A percentile compares a stretch with the other conserved stretches of the same genome.
These are phyloP conservation scores for Thelonectria blattea DNA, from an alignment of 2,329 filamentous ascomycete species.

Conservation along the genomic window DNA sequence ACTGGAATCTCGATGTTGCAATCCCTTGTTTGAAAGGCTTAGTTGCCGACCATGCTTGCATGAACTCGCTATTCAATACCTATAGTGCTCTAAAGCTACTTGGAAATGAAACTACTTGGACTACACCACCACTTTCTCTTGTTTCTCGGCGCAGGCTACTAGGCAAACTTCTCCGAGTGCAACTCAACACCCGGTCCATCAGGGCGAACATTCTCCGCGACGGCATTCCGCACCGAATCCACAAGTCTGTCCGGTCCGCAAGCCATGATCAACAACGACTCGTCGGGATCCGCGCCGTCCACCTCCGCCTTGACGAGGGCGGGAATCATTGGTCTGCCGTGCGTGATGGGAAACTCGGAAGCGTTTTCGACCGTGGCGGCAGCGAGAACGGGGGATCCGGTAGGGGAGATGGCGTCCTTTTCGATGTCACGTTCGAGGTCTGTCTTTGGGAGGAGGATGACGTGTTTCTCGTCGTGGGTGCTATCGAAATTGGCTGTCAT, in stretches of 20 bases:
- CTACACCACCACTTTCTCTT: background rate
- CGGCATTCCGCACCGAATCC: conserved; percentile 49
- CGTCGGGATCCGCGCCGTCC: conserved; percentile 32
- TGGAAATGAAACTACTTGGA: background rate
- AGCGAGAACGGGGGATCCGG: conserved; percentile 13
- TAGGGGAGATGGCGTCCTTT: conserved; percentile 11
- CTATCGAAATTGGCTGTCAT: conserved; percentile 21
- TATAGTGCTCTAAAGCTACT: background rate
- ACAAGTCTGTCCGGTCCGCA: conserved; percentile 55
- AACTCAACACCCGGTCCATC: conserved; percentile 54
- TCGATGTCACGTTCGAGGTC: conserved; percentile 26
- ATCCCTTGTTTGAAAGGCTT: background rate
- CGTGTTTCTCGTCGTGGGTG: conserved; percentile 3
- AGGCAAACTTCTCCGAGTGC: conserved; percentile 56
- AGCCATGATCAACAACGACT: conserved; percentile 50
- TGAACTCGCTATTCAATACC: background rate
- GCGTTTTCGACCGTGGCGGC: background rate
- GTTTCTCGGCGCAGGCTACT: conserved; percentile 36
- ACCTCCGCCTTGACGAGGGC: conserved; percentile 44
- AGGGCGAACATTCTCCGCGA: conserved; percentile 46
- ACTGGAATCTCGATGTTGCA: background rate
- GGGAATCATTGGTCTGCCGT: conserved; percentile 47
- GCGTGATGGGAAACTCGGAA: conserved; percentile 35
- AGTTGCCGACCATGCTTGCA: background rate
- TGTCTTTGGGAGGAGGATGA: conserved; percentile 3